phyloP scores from a whole-genome alignment of 495 filamentous ascomycete species.

The Annulohypoxylon maeteangense region DNA sequence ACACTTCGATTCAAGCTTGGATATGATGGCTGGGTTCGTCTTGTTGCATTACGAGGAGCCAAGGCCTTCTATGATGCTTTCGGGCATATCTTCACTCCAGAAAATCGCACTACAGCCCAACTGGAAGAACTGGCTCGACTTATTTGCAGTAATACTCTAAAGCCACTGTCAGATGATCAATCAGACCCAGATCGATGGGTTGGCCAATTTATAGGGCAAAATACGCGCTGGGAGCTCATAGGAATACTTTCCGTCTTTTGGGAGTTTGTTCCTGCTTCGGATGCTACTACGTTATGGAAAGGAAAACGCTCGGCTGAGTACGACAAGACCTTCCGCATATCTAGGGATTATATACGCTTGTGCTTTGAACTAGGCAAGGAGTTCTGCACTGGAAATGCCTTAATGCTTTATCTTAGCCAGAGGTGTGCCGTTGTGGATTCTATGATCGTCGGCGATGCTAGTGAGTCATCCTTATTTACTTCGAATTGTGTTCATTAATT shows the following conservation, averaged over 20 bases:
- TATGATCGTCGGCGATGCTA: conserved; percentile 61
- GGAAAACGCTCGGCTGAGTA: conserved; percentile 28
- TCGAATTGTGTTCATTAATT: no score
- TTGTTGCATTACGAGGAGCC: conserved; percentile 18
- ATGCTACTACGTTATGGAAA: conserved; percentile 7
- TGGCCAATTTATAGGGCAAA: conserved; percentile 58
- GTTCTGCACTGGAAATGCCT: conserved; percentile 58
- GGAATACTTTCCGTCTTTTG: conserved; percentile 64
- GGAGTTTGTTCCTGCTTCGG: conserved; percentile 38
- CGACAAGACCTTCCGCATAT: conserved; percentile 44
- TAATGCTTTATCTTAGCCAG: conserved; percentile 59
- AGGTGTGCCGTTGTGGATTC: conserved; percentile 59
- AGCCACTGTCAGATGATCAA: conserved; percentile 46
- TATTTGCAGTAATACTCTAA: conserved; percentile 42
- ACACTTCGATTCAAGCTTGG: conserved; percentile 43
- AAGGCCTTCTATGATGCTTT: conserved; percentile 34
- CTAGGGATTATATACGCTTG: conserved; percentile 54
- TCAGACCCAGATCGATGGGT: conserved; percentile 51
- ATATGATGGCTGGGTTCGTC: conserved; percentile 41
- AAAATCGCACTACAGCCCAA: conserved; percentile 10
- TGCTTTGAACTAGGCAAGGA: conserved; percentile 62
- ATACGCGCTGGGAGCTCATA: conserved; percentile 69
- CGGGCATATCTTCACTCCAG: conserved; percentile 29
- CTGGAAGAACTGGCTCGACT: conserved; percentile 39
- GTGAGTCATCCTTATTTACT: conserved; percentile 48